Conservation (phyloP, 768 basidiomycete genomes). For the Kwoniella dendrophila region DNA sequence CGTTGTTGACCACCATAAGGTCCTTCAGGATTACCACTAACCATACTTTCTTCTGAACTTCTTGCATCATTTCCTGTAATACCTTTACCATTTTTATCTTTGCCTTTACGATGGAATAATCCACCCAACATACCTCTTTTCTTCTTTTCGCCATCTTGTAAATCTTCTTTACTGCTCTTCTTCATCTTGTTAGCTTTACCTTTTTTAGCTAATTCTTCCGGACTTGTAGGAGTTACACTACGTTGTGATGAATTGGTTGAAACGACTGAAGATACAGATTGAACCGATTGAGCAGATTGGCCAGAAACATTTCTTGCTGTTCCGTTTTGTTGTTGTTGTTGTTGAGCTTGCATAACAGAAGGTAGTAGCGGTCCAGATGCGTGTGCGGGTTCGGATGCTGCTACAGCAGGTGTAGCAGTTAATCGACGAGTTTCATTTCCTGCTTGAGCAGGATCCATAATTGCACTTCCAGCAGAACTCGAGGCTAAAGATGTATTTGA, state of each 20-base stretch:
- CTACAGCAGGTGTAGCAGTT: conserved; percentile 75
- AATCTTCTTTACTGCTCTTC: conserved; percentile 38
- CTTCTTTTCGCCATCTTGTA: conserved; percentile 41
- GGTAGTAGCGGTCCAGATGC: conserved; percentile 37
- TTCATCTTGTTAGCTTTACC: conserved; percentile 64
- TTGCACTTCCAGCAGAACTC: conserved; percentile 27
- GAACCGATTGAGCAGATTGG: conserved; percentile 59
- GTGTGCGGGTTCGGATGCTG: no score
- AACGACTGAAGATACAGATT: conserved; percentile 52
- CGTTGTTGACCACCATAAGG: conserved; percentile 31
- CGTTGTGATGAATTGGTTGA: conserved; percentile 27
- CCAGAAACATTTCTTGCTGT: conserved; percentile 59
- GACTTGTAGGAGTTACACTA: conserved; percentile 35
- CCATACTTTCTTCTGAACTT: conserved; percentile 50
- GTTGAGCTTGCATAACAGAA: conserved; percentile 28
- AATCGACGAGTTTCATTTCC: conserved; percentile 72
- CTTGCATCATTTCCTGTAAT: conserved; percentile 56
- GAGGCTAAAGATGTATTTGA: conserved; percentile 41
- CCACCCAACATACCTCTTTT: conserved; percentile 71
- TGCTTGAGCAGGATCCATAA: conserved; percentile 69
- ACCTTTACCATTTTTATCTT: conserved; percentile 71
- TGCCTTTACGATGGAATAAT: conserved; percentile 66
- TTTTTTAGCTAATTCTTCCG: conserved; percentile 58
- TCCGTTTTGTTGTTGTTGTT: conserved; percentile 23
- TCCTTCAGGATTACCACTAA: conserved; percentile 32